Evolutionary conservation across 2,329 filamentous ascomycete species (phyloP).

Genomic region (Sodiomyces alkalinus): DNA sequence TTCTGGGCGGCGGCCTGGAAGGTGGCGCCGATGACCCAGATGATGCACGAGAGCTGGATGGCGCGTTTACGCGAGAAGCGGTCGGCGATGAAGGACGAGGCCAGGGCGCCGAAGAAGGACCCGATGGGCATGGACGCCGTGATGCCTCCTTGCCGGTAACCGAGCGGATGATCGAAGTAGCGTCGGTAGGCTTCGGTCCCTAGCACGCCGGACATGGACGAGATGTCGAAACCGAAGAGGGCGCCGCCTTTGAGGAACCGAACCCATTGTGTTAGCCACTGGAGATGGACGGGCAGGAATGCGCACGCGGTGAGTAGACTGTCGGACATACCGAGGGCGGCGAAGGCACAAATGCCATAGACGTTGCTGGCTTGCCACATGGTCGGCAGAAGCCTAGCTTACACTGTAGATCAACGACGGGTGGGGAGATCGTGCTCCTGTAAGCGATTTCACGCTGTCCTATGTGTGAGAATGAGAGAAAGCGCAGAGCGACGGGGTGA

Average conservation of each 20-base stretch:
- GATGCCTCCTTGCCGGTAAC: slow-evolving; percentile 51
- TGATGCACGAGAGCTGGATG: slow-evolving; percentile 31
- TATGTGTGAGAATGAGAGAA: too few species aligned
- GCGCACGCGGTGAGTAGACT: neutral
- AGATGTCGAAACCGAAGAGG: slow-evolving; percentile 68
- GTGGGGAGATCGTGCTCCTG: too few species aligned
- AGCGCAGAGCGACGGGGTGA: too few species aligned
- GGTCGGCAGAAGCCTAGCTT: too few species aligned
- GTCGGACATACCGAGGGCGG: slow-evolving; percentile 37
- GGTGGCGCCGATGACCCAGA: slow-evolving; percentile 34
- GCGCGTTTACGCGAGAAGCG: slow-evolving; percentile 31
- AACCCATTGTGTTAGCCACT: neutral
- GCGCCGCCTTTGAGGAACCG: slow-evolving; percentile 37
- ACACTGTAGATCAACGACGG: too few species aligned
- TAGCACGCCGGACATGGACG: slow-evolving; percentile 55
- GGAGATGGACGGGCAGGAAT: neutral
- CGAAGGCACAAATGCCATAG: slow-evolving; percentile 46
- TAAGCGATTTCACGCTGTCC: too few species aligned
- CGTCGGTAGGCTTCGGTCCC: slow-evolving; percentile 54
- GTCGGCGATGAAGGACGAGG: slow-evolving; percentile 35
- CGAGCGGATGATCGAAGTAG: slow-evolving; percentile 50
- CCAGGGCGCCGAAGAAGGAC: slow-evolving; percentile 44
- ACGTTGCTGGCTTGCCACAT: slow-evolving; percentile 34
- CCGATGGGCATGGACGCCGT: slow-evolving; percentile 62
- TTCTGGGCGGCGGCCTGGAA: slow-evolving; percentile 49